Conservation (phyloP, 352 stramenopile genomes). For the Pythium periplocum region DNA sequence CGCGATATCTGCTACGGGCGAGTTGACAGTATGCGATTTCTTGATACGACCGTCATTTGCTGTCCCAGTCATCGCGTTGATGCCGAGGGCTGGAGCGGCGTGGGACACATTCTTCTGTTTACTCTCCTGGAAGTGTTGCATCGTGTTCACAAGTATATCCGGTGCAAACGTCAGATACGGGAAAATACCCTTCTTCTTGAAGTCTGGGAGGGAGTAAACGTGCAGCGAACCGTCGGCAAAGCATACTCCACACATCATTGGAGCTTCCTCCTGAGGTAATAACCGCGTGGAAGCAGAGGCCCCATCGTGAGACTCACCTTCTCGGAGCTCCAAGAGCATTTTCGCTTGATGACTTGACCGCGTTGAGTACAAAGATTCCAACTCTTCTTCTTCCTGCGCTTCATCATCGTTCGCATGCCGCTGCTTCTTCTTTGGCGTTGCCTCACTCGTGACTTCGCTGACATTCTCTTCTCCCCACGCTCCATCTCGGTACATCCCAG, state of each 20-base stretch:
- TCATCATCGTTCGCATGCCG: constrained; percentile 10
- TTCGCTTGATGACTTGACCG: constrained; percentile 33
- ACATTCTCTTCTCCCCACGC: constrained; percentile 50
- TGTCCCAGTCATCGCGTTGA: constrained; percentile 61
- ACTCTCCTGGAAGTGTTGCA: constrained; percentile 52
- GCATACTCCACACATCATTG: constrained; percentile 80
- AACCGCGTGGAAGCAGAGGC: constrained; percentile 50
- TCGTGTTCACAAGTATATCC: constrained; percentile 70
- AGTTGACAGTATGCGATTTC: constrained; percentile 78
- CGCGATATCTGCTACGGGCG: constrained; percentile 73
- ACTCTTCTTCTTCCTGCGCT: constrained; percentile 61
- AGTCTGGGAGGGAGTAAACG: constrained; percentile 79
- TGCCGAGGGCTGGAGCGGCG: constrained; percentile 50
- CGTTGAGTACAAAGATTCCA: constrained; percentile 63
- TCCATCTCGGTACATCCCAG: constrained; percentile 68
- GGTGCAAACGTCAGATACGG: constrained; percentile 81
- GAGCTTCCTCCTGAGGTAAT: constrained; percentile 40
- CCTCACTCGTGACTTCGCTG: constrained; percentile 22
- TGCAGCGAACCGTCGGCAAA: constrained; percentile 79
- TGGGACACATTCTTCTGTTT: constrained; percentile 55
- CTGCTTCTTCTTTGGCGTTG: constrained; percentile 14
- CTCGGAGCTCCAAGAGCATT: constrained; percentile 12
- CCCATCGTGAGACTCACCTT: constrained; percentile 23
- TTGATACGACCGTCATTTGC: constrained; percentile 77
- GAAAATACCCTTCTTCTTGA: constrained; percentile 74